These are phyloP conservation scores for Exophiala alcalophila DNA, from an alignment of 2,329 filamentous ascomycete species.

Conservation along the genomic window DNA sequence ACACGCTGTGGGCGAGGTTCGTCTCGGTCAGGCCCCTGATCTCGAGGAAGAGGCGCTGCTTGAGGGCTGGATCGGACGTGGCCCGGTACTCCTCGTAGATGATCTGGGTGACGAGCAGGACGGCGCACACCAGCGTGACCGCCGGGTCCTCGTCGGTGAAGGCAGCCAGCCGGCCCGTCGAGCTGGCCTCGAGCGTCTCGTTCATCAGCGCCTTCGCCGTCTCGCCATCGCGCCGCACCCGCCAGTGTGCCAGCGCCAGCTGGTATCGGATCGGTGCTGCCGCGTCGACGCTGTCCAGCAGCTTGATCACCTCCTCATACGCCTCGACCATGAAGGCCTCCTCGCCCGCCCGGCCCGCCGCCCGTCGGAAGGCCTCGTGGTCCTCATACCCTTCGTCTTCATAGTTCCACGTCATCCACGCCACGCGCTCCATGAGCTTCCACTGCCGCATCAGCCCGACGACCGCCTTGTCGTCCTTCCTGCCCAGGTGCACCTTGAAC, in stretches of 20 bases:
- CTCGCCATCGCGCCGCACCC: not conserved
- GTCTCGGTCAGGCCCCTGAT: conserved; percentile 5
- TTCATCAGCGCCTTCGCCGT: conserved; percentile 8
- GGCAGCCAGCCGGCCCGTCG: not conserved
- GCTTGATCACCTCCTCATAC: conserved; percentile 7
- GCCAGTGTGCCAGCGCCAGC: conserved; percentile 1
- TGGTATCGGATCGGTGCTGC: conserved; percentile 3
- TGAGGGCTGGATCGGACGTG: not conserved
- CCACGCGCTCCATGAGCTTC: conserved; percentile 4
- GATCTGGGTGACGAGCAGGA: conserved; percentile 1
- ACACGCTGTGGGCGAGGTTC: conserved; percentile 1
- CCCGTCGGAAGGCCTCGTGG: conserved; percentile 1
- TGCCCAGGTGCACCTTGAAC: not conserved
- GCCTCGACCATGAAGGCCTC: conserved; percentile 3
- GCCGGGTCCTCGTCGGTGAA: conserved; percentile 9
- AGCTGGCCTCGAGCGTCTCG: conserved; percentile 2
- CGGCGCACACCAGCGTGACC: not conserved
- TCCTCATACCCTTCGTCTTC: not conserved
- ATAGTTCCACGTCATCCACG: conserved; percentile 8
- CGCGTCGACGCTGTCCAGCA: conserved; percentile 5
- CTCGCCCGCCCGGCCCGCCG: not conserved
- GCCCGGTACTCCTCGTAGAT: conserved; percentile 7
- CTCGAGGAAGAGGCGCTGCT: conserved; percentile 3
- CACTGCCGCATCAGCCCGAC: conserved; percentile 2
- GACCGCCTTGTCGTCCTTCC: conserved; percentile 1